Conservation (phyloP, 768 basidiomycete genomes). For the Candolleomyces eurysporus region DNA sequence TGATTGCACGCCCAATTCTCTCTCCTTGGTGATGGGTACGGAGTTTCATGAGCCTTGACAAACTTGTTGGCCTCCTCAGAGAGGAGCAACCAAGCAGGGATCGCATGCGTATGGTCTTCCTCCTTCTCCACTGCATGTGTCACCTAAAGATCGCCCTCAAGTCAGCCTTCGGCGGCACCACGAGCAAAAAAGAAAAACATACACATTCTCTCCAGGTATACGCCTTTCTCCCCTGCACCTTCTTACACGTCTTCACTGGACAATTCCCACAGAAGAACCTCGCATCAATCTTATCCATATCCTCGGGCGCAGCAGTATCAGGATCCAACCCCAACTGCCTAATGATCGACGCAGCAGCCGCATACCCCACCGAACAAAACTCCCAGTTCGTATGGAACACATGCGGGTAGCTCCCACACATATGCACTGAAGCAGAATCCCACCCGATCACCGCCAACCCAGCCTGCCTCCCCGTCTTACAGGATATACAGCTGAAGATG, state of each 20-base stretch:
- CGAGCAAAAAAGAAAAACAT: neutral
- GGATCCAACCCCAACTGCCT: slow-evolving; percentile 5
- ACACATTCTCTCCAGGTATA: slow-evolving; percentile 14
- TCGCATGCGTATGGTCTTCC: slow-evolving; percentile 7
- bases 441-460: slow-evolving; percentile 6
- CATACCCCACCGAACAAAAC: slow-evolving; percentile 9
- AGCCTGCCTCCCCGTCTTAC: neutral
- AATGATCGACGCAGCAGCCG: slow-evolving; percentile 7
- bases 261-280: slow-evolving; percentile 11
- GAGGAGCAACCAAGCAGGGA: slow-evolving; percentile 3
- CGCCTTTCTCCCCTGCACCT: slow-evolving; percentile 9
- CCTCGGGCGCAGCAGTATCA: slow-evolving; percentile 6
- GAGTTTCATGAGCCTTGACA: slow-evolving; percentile 3
- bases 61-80: slow-evolving; percentile 4
- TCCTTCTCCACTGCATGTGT: slow-evolving; percentile 9
- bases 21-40: neutral
- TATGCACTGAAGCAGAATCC: slow-evolving; percentile 5
- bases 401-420: slow-evolving; percentile 4
- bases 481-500: slow-evolving; percentile 4
- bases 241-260: slow-evolving; percentile 5
- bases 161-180: neutral
- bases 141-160: neutral
- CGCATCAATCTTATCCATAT: slow-evolving; percentile 7
- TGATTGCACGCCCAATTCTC: slow-evolving; percentile 11
- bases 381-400: slow-evolving; percentile 6